Conservation (phyloP, 768 basidiomycete genomes). For the Kwoniella shandongensis region DNA sequence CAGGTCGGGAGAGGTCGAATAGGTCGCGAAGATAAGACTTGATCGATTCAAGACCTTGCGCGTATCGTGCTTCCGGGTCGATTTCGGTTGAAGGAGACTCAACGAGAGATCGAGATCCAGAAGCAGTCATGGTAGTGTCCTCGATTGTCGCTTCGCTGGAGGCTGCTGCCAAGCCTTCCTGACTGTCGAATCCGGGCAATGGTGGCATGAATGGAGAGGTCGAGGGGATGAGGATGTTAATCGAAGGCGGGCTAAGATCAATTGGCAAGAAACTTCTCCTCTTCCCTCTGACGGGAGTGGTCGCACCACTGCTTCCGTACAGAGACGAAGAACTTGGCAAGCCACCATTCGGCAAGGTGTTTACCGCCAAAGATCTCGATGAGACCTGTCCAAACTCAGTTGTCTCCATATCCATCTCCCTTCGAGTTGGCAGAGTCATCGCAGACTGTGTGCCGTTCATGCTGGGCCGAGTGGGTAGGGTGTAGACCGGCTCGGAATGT, state of each 20-base stretch:
- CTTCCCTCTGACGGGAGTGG: slow-evolving; percentile 60
- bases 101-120: slow-evolving; percentile 4
- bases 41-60: slow-evolving; percentile 72
- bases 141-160: slow-evolving; percentile 23
- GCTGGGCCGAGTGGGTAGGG: slow-evolving; percentile 27
- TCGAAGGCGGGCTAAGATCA: slow-evolving; percentile 62
- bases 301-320: slow-evolving; percentile 8
- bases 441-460: slow-evolving; percentile 28
- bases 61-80: slow-evolving; percentile 35
- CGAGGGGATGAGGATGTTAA: slow-evolving; percentile 66
- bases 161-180: slow-evolving; percentile 6
- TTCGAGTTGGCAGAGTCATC: slow-evolving; percentile 38
- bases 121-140: slow-evolving; percentile 15
- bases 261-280: slow-evolving; percentile 87
- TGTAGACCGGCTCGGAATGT: slow-evolving; percentile 30
- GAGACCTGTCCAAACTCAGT: slow-evolving; percentile 36
- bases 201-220: slow-evolving; percentile 63
- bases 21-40: slow-evolving; percentile 96
- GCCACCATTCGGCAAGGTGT: slow-evolving; percentile 11
- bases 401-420: slow-evolving; percentile 12
- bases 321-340: slow-evolving; percentile 20
- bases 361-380: neutral
- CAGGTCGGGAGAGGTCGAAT: slow-evolving; percentile 78
- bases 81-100: slow-evolving; percentile 5
- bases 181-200: slow-evolving; percentile 15